A percentile compares a stretch with the other conserved stretches of the same genome.
These are phyloP conservation scores for Pythium rishiriense DNA, from an alignment of 352 stramenopile species.

Conservation along the genomic window DNA sequence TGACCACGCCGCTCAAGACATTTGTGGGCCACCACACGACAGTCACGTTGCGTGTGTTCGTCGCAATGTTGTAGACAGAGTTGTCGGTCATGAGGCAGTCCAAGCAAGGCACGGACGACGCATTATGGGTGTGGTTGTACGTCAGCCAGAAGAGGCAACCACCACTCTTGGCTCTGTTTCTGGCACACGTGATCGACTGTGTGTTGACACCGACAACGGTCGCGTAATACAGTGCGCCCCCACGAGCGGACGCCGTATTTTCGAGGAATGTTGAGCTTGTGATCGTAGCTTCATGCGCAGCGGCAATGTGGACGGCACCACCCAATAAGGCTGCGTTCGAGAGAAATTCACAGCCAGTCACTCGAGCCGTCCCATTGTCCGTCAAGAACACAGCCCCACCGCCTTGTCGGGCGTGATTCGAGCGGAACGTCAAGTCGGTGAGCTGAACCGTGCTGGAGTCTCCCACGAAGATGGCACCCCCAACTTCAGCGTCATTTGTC, in stretches of 20 bases:
- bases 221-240: constrained; percentile 54
- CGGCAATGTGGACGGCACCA: constrained; percentile 42
- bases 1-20: constrained; percentile 39
- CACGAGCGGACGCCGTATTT: constrained; percentile 41
- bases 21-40: constrained; percentile 61
- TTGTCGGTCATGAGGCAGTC: constrained; percentile 46
- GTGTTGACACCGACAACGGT: constrained; percentile 29
- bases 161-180: constrained; percentile 49
- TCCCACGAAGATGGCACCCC: constrained; percentile 8
- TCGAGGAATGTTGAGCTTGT: constrained; percentile 24
- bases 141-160: constrained; percentile 71
- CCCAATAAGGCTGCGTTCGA: constrained; percentile 38
- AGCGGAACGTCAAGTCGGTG: constrained; percentile 27
- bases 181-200: constrained; percentile 28
- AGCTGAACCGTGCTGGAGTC: constrained; percentile 1
- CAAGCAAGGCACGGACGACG: constrained; percentile 35
- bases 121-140: constrained; percentile 14
- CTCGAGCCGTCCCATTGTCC: constrained; percentile 27
- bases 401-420: constrained; percentile 39
- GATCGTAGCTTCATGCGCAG: constrained; percentile 20
- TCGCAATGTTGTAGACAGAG: constrained; percentile 52
- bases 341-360: constrained; percentile 24
- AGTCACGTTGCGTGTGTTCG: constrained; percentile 55
- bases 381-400: constrained; percentile 43
- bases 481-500: constrained; percentile 4